Evolutionary conservation across 2,329 filamentous ascomycete genomes (phyloP), one percentile per base, ranked within the genome.

Genomic region (Sclerotinia nivalis): DNA sequence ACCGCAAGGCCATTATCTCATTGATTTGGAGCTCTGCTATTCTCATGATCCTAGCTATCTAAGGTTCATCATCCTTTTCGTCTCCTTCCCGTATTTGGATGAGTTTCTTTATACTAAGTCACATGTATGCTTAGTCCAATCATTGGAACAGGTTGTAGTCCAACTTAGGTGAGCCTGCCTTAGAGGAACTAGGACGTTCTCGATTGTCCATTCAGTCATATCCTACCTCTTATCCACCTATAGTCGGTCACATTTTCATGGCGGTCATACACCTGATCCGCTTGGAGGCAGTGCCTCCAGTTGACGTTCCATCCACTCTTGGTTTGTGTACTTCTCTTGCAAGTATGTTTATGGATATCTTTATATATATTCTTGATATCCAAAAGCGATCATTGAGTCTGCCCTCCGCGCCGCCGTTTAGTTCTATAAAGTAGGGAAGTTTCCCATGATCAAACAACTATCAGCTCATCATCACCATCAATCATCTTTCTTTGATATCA

Each of bases 261-360:
- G 69, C 72, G 72, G 72, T 71, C 70, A 71, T 69, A 60, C 59
- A 59, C 43, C 71, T 73, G 73, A 73, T 72, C 71, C 66, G 34
- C 72, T 73, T 74, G 55, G 74, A 74, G 75, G 75, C 75, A 71
- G 73, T 77, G 75, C 74, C 69, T 71, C 71, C 70, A 68, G 71
- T 61, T 65, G 64, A 28, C 56, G 56, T 66, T 66, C 54, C 69
- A 64, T 56, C 50, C 67, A 69, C 49, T 47, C 58, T 65, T 49
- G 28, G 22, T 55, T 20, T 69, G 49, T 34, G 6, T 15, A 25
- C 40, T 25, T 55, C 47, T 37, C 58, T 55, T 31, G 20, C 15
- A 37, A n/a, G 1, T 37, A 37, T 65, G 58, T 37, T 65, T 69
- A 69, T 40, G 52, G 6, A 25, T 22, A 65, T 69, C 58, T 70